Evolutionary conservation across 208 protist genomes (phyloP).

Genomic region (Trichomonas tenax): DNA sequence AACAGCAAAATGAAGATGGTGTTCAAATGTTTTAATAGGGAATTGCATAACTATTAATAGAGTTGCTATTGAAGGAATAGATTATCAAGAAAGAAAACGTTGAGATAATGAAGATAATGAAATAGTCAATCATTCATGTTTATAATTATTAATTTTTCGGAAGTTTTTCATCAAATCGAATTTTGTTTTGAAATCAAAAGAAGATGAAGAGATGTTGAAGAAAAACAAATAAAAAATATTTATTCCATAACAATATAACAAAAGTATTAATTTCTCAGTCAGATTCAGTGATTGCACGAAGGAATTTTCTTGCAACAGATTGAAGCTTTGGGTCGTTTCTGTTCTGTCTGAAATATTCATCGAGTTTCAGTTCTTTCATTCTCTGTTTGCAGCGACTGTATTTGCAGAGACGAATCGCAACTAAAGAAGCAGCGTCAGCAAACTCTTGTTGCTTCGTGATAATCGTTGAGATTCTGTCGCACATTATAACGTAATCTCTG

Average conservation of each 20-base stretch:
- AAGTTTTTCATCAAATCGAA: too few species aligned
- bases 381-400: background rate
- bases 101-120: too few species aligned
- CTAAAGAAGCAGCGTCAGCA: background rate
- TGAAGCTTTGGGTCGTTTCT: background rate
- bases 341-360: background rate
- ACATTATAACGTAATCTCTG: background rate
- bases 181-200: too few species aligned
- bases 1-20: too few species aligned
- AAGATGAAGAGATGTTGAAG: too few species aligned
- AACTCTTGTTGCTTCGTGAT: background rate
- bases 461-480: background rate
- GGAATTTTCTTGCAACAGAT: background rate
- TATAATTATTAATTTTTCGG: too few species aligned
- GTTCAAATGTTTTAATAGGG: too few species aligned
- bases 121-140: too few species aligned
- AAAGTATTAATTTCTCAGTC: background rate
- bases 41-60: too few species aligned
- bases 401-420: background rate
- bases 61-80: too few species aligned
- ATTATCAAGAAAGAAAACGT: too few species aligned
- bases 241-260: background rate
- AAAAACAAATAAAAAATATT: too few species aligned
- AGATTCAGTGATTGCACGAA: background rate
- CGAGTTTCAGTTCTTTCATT: background rate